Percentiles rank a stretch among this genome's conserved stretches.
Conservation (phyloP, 768 basidiomycete species). For the Psilocybe azurescens region DNA sequence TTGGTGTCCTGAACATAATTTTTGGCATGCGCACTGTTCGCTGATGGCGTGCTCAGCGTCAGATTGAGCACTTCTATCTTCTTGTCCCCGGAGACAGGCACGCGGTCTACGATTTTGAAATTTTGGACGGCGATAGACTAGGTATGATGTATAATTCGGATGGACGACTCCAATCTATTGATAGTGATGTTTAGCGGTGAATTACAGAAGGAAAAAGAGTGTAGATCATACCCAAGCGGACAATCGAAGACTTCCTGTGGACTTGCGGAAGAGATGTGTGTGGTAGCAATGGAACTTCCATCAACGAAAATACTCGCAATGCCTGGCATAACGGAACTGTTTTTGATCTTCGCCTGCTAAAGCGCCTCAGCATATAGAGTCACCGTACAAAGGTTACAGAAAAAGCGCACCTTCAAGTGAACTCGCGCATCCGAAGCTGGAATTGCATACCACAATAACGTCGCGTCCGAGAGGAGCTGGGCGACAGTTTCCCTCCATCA, state of each 20-base stretch:
- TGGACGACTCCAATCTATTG: conserved; percentile 41
- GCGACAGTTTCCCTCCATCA: conserved; percentile 33
- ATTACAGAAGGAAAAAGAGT: background rate
- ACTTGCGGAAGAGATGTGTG: conserved; percentile 36
- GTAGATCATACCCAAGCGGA: conserved; percentile 19
- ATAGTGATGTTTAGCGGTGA: background rate
- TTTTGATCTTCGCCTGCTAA: conserved; percentile 41
- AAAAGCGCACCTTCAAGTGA: conserved; percentile 33
- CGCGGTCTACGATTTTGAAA: conserved; percentile 40
- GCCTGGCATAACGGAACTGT: conserved; percentile 43
- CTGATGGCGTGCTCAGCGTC: conserved; percentile 18
- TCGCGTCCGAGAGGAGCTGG: conserved; percentile 34
- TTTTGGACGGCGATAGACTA: conserved; percentile 31
- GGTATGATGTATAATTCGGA: conserved; percentile 44
- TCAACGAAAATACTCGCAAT: conserved; percentile 44
- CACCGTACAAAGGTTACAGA: background rate
- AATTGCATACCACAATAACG: conserved; percentile 40
- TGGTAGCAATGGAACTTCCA: conserved; percentile 44
- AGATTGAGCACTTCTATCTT: conserved; percentile 44
- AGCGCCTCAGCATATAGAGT: background rate
- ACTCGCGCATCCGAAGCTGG: conserved; percentile 40
- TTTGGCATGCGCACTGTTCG: background rate
- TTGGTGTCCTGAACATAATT: conserved; percentile 28
- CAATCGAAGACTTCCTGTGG: conserved; percentile 43
- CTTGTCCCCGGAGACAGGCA: conserved; percentile 42